Percentiles rank a stretch among this genome's conserved stretches.
These are phyloP conservation scores for Sclerotinia minor DNA, from an alignment of 2,329 filamentous ascomycete species.

Conservation along the genomic window DNA sequence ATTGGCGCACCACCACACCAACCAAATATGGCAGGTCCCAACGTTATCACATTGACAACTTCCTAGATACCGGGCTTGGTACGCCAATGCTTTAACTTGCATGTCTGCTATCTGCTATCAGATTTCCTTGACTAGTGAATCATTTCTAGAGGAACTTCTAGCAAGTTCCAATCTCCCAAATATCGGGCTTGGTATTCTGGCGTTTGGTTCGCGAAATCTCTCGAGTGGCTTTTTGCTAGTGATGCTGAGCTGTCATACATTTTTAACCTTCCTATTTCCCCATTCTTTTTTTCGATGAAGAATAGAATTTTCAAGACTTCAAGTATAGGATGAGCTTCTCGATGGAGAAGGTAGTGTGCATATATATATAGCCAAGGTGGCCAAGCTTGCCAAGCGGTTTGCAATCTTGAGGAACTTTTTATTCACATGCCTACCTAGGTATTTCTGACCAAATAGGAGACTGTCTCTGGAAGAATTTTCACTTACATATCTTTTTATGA, in stretches of 20 bases:
- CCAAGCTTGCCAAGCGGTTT: conserved; percentile 9
- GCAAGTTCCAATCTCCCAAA: background rate
- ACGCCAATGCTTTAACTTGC: background rate
- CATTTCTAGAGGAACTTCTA: no score
- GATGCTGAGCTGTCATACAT: background rate
- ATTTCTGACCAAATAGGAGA: background rate
- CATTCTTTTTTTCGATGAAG: background rate
- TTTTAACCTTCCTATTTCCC: background rate
- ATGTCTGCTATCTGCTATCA: background rate
- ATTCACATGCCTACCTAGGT: background rate
- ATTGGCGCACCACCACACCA: conserved; percentile 14
- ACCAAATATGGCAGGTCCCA: background rate
- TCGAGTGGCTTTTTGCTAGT: background rate
- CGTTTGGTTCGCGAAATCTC: background rate
- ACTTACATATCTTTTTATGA: no score
- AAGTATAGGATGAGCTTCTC: background rate
- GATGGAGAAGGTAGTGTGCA: background rate
- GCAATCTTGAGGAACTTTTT: background rate
- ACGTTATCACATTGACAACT: conserved; percentile 2
- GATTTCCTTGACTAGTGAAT: background rate
- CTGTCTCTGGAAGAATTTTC: no score
- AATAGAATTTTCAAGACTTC: background rate
- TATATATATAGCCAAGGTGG: conserved; percentile 5
- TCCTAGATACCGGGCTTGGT: conserved; percentile 10
- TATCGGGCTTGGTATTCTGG: background rate